Conservation (phyloP, 2,329 filamentous ascomycete genomes). For the Cercospora sp. region DNA sequence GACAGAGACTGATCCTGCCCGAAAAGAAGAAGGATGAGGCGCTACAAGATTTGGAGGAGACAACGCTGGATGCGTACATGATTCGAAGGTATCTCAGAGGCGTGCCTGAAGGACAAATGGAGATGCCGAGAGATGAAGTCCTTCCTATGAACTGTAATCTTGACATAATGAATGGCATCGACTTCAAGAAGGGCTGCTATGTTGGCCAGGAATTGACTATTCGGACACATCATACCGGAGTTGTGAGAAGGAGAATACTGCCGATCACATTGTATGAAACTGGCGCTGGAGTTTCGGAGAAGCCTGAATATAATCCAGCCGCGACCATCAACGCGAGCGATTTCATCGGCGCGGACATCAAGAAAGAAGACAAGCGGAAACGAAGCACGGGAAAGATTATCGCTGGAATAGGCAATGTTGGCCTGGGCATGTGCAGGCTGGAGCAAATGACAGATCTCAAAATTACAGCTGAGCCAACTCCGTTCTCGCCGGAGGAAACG, state of each 20-base stretch:
- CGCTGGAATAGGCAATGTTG: slow-evolving; percentile 77
- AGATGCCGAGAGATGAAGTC: slow-evolving; percentile 70
- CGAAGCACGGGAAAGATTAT: slow-evolving; percentile 82
- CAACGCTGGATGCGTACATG: slow-evolving; percentile 59
- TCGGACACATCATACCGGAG: slow-evolving; percentile 88
- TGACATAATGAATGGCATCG: slow-evolving; percentile 80
- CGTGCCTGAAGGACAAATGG: slow-evolving; percentile 79
- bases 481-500: slow-evolving; percentile 58
- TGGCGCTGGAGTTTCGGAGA: slow-evolving; percentile 43
- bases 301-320: slow-evolving; percentile 52
- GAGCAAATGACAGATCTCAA: slow-evolving; percentile 85
- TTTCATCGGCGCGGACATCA: slow-evolving; percentile 51
- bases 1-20: slow-evolving; percentile 37
- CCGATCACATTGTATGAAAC: slow-evolving; percentile 71
- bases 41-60: slow-evolving; percentile 46
- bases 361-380: slow-evolving; percentile 53
- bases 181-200: slow-evolving; percentile 96
- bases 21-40: slow-evolving; percentile 31
- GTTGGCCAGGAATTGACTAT: slow-evolving; percentile 96
- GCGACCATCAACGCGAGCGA: neutral
- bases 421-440: slow-evolving; percentile 80
- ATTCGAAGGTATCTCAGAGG: slow-evolving; percentile 77
- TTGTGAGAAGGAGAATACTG: slow-evolving; percentile 86
- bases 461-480: slow-evolving; percentile 66
- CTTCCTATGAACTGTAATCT: slow-evolving; percentile 88